Conservation (phyloP, 331 rosid species). For the Prunus yedoensis region DNA sequence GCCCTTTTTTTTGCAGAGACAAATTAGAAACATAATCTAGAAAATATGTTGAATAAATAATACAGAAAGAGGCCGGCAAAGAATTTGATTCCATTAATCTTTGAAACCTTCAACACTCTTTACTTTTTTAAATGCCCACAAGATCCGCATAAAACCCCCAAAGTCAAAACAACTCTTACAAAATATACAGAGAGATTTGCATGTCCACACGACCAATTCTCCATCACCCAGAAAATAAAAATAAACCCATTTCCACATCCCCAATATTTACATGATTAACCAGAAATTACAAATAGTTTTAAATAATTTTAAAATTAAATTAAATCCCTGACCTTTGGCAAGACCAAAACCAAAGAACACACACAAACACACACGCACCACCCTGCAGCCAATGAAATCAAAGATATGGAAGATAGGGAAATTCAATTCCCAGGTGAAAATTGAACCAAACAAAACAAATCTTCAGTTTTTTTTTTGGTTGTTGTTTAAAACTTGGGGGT, state of each 20-base stretch:
- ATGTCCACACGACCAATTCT: not conserved
- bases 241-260: not conserved
- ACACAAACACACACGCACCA: not conserved
- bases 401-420: too few species aligned
- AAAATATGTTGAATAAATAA: not conserved
- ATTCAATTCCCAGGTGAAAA: conserved; percentile 2
- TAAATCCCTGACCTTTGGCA: not conserved
- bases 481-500: not conserved
- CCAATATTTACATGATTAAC: not conserved
- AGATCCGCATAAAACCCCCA: not conserved
- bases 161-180: not conserved
- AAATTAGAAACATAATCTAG: not conserved
- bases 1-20: not conserved
- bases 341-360: not conserved
- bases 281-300: not conserved
- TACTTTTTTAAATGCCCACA: not conserved
- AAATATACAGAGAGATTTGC: not conserved
- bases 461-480: not conserved
- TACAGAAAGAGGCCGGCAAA: not conserved
- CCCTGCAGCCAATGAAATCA: not conserved
- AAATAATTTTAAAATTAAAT: too few species aligned
- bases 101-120: conserved; percentile 10
- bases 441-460: not conserved
- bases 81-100: not conserved
- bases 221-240: not conserved